Conservation (phyloP, 192 early-diverging fungal genomes). For the Backusella liffmaniae region DNA sequence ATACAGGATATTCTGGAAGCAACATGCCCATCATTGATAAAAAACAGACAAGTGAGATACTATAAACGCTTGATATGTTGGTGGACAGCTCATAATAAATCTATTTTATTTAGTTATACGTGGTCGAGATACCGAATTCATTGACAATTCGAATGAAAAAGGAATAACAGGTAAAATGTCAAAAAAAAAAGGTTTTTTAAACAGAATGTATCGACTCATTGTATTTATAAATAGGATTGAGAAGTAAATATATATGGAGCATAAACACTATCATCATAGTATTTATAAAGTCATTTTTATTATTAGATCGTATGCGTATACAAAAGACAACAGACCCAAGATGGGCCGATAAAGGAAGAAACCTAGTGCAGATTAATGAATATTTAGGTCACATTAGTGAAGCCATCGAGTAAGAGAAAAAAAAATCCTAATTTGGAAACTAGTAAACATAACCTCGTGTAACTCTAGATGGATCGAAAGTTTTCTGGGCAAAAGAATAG, state of each 20-base stretch:
- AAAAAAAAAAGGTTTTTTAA: background rate
- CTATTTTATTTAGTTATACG: background rate
- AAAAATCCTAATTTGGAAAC: background rate
- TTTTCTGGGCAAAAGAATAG: slow-evolving; percentile 82
- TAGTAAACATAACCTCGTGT: slow-evolving; percentile 9
- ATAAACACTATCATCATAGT: background rate
- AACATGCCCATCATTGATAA: background rate
- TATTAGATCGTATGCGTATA: slow-evolving; percentile 42
- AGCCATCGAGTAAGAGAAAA: slow-evolving; percentile 85
- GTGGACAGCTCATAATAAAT: too few species aligned
- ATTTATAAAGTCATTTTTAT: background rate
- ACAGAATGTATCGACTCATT: background rate
- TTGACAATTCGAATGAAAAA: background rate
- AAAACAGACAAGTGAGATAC: background rate
- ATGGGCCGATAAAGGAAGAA: slow-evolving; percentile 91
- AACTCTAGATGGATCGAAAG: slow-evolving; percentile 88
- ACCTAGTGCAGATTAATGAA: slow-evolving; percentile 94
- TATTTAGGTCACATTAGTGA: slow-evolving; percentile 98
- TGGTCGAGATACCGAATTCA: background rate
- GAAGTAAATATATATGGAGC: background rate
- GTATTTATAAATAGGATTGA: background rate
- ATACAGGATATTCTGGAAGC: background rate
- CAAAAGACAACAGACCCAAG: slow-evolving; percentile 40
- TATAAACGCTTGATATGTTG: background rate
- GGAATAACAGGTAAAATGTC: background rate